phyloP scores from a whole-genome alignment of 1,139 yeast species.

The Lizanozyma gosingica region DNA sequence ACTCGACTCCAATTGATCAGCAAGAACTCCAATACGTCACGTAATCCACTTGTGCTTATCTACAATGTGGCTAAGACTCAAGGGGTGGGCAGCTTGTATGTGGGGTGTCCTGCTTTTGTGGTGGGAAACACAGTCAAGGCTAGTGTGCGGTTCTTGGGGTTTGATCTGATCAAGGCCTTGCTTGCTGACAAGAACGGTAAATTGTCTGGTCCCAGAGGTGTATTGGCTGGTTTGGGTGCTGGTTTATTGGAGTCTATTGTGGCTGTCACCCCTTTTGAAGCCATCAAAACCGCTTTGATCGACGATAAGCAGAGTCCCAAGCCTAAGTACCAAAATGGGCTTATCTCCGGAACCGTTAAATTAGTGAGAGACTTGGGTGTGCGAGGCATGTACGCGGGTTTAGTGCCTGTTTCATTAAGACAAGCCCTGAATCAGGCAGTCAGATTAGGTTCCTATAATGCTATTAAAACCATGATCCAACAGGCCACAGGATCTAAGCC shows the following conservation, averaged over 20 bases:
- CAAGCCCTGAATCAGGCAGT: constrained; percentile 97
- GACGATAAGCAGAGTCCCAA: constrained; percentile 75
- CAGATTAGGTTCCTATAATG: constrained; percentile 84
- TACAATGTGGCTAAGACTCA: constrained; percentile 66
- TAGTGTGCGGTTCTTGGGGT: constrained; percentile 85
- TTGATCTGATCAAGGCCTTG: constrained; percentile 72
- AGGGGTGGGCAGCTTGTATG: constrained; percentile 74
- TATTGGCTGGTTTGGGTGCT: constrained; percentile 92
- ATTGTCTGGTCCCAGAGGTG: constrained; percentile 83
- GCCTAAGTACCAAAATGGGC: constrained; percentile 71
- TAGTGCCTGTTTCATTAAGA: constrained; percentile 86
- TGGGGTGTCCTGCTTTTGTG: constrained; percentile 97
- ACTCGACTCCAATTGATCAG: constrained; percentile 83
- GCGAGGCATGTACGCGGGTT: constrained; percentile 78
- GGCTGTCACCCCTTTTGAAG: constrained; percentile 96
- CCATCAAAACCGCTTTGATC: constrained; percentile 89
- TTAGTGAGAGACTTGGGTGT: constrained; percentile 73
- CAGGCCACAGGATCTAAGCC: constrained; percentile 57
- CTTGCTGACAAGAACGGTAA: constrained; percentile 81
- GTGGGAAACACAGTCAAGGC: constrained; percentile 96
- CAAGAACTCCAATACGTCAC: constrained; percentile 55
- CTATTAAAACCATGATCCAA: constrained; percentile 76
- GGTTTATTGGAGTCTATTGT: constrained; percentile 85
- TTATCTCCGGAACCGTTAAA: constrained; percentile 51
- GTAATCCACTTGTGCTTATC: constrained; percentile 78